Conservation (phyloP, 495 filamentous ascomycete species). For the Aspergillus conjunctus region DNA sequence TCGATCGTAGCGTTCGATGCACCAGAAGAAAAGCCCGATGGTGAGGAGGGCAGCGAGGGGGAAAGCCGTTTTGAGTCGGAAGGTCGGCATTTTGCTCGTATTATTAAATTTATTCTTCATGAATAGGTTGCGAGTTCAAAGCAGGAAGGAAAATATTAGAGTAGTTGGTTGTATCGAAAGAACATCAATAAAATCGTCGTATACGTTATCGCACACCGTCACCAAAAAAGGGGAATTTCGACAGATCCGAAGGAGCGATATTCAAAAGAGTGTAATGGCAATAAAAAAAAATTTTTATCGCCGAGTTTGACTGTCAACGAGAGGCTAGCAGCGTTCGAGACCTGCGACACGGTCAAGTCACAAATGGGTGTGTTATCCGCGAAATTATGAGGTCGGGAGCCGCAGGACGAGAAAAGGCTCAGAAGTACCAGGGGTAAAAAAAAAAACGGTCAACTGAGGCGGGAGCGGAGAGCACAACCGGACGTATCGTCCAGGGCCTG, state of each 20-base stretch:
- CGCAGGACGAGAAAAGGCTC: constrained; percentile 10
- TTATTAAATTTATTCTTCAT: constrained; percentile 41
- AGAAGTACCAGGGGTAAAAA: constrained; percentile 10
- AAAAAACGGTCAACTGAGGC: constrained; percentile 14
- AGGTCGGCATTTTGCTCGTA: constrained; percentile 47
- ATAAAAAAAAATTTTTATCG: constrained; percentile 24
- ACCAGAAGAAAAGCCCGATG: constrained; percentile 51
- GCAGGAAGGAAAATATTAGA: constrained; percentile 12
- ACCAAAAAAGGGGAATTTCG: constrained; percentile 6
- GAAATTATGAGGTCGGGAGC: constrained; percentile 12
- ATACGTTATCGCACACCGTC: constrained; percentile 18
- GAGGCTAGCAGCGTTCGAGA: constrained; percentile 35
- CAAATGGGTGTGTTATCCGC: constrained; percentile 15
- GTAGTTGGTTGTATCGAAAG: constrained; percentile 18
- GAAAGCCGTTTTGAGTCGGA: constrained; percentile 49
- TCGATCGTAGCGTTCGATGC: constrained; percentile 48
- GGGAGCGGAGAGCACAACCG: constrained; percentile 18
- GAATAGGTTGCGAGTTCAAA: constrained; percentile 22
- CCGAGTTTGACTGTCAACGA: constrained; percentile 34
- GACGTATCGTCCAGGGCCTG: constrained; percentile 23
- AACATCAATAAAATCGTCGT: constrained; percentile 19
- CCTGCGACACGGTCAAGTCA: constrained; percentile 29
- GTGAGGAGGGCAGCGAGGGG: constrained; percentile 47
- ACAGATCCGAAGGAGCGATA: constrained; percentile 13
- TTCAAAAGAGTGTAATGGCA: constrained; percentile 30